Evolutionary conservation across 768 basidiomycete genomes (phyloP).

Genomic region (Trametes cubensis): DNA sequence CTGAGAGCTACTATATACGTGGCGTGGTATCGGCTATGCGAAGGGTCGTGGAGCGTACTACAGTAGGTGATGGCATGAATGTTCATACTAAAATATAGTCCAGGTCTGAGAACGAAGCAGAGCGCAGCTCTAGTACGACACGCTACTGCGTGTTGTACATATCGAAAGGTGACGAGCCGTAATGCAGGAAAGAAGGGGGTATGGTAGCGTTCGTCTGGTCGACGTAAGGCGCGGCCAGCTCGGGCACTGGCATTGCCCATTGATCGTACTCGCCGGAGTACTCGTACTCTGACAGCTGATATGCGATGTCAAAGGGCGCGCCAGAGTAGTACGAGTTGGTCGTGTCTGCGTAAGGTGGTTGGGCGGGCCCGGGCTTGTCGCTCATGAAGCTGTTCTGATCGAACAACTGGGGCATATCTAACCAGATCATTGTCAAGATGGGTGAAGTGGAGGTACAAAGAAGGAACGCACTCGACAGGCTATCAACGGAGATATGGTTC

Average conservation of each 20-base stretch:
- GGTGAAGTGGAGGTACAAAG: background rate
- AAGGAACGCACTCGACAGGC: background rate
- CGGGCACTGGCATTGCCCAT: background rate
- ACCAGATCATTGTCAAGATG: too few relatives aligned
- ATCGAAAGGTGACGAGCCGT: background rate
- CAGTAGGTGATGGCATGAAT: background rate
- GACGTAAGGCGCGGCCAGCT: background rate
- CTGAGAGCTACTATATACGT: background rate
- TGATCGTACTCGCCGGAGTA: background rate
- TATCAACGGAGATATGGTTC: background rate
- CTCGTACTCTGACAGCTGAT: background rate
- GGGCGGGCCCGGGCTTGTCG: background rate
- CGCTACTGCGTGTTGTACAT: background rate
- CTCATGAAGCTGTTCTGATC: background rate
- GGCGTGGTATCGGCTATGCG: background rate
- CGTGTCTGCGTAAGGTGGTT: background rate
- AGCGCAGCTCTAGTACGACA: background rate
- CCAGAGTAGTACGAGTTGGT: background rate
- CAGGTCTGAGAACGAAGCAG: background rate
- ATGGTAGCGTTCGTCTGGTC: background rate
- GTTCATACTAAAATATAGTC: background rate
- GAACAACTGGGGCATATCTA: background rate
- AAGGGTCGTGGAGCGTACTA: background rate
- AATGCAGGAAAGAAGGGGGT: slow-evolving; percentile 2
- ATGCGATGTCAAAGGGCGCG: background rate